phyloP scores from a whole-genome alignment of 768 basidiomycete species.

The Mycena rebaudengoi region DNA sequence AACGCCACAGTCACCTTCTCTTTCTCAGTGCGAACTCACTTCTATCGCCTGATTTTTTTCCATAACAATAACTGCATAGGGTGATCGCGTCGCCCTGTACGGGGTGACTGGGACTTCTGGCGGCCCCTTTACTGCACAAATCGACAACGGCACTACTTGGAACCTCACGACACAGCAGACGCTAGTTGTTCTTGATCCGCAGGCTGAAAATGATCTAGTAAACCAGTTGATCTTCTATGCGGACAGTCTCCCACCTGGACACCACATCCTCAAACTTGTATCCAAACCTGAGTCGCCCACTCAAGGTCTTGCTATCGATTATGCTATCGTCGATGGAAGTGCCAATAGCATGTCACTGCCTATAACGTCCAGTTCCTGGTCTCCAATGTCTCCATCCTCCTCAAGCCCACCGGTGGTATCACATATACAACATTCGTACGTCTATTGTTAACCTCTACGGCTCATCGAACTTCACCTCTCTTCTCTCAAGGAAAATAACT shows the following conservation, averaged over 20 bases:
- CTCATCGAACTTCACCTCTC: too few relatives aligned
- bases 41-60: background rate
- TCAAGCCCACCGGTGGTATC: background rate
- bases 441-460: too few relatives aligned
- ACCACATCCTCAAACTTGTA: conserved; percentile 42
- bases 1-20: background rate
- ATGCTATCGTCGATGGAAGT: conserved; percentile 33
- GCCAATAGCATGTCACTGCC: too few relatives aligned
- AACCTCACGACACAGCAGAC: background rate
- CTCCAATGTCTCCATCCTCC: background rate
- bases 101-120: conserved; percentile 46
- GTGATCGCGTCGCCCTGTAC: conserved; percentile 46
- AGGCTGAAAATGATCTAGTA: conserved; percentile 25
- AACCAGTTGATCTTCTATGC: conserved; percentile 42
- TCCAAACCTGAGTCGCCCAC: conserved; percentile 33
- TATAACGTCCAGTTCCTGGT: too few relatives aligned
- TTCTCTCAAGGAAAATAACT: too few relatives aligned
- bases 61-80: conserved; percentile 4
- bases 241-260: conserved; percentile 34
- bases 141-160: conserved; percentile 31
- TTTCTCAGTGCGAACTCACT: background rate
- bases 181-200: too few relatives aligned
- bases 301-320: conserved; percentile 37
- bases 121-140: conserved; percentile 38
- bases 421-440: too few relatives aligned